Conservation (phyloP, 345 rosid species). For the Hibiscus mutabilis region DNA sequence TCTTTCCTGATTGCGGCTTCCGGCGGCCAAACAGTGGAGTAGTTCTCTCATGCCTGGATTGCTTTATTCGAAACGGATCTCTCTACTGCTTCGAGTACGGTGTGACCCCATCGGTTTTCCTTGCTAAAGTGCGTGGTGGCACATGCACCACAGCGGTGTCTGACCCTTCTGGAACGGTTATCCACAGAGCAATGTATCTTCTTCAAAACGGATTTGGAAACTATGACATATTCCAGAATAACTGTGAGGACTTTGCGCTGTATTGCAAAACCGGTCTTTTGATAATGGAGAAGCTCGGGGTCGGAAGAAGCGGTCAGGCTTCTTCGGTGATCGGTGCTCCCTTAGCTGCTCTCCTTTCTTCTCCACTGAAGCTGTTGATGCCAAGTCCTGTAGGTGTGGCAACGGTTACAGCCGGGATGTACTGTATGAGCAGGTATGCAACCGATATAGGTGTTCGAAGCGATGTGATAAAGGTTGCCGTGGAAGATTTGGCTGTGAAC, state of each 20-base stretch:
- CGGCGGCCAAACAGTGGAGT: slow-evolving; percentile 74
- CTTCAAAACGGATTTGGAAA: slow-evolving; percentile 96
- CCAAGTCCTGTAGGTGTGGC: slow-evolving; percentile 93
- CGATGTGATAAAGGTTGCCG: slow-evolving; percentile 86
- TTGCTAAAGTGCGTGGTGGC: slow-evolving; percentile 77
- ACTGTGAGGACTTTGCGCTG: slow-evolving; percentile 91
- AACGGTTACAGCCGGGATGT: slow-evolving; percentile 91
- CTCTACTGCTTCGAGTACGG: slow-evolving; percentile 75
- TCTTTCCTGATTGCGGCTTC: slow-evolving; percentile 89
- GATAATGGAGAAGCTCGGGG: slow-evolving; percentile 59
- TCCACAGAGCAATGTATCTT: slow-evolving; percentile 90
- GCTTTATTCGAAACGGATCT: slow-evolving; percentile 73
- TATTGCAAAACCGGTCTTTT: slow-evolving; percentile 92
- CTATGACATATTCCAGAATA: slow-evolving; percentile 74
- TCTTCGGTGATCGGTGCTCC: slow-evolving; percentile 83
- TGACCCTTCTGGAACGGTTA: slow-evolving; percentile 52
- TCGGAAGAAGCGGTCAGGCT: slow-evolving; percentile 95
- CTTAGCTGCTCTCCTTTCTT: slow-evolving; percentile 79
- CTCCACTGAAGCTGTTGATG: slow-evolving; percentile 74
- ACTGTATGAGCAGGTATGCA: slow-evolving; percentile 87
- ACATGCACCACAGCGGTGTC: slow-evolving; percentile 82
- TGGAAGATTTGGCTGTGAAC: slow-evolving; percentile 69
- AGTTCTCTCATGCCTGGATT: slow-evolving; percentile 81
- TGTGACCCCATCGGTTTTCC: slow-evolving; percentile 59
- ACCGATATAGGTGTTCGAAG: slow-evolving; percentile 83